Evolutionary conservation across 768 basidiomycete genomes (phyloP), one percentile per base, ranked within the genome.

Genomic region (Scleroderma bovista): DNA sequence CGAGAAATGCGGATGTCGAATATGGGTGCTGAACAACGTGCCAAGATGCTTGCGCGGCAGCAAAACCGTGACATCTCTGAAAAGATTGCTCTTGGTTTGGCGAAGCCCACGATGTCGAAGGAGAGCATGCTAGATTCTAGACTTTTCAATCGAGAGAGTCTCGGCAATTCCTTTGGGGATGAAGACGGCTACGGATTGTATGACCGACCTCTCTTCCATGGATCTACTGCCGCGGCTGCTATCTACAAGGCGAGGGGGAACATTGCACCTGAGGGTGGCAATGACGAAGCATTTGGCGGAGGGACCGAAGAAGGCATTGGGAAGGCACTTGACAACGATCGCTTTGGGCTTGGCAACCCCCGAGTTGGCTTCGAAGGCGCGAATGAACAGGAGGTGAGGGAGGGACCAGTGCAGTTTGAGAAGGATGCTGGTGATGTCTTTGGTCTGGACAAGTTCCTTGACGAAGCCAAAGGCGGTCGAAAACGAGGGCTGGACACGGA

Each of bases 11-110:
- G 96, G 52, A 95, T 98, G 93, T 93, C 79, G 69, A 96, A 98
- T 63, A 99, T 99, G 96, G 96, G 96, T 22, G 80, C 86, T 24
- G 96, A 98, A 69, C 91, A 93, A 63, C 79, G 96, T 15, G 93
- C 96, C 34, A 97, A 96, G 74, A 84, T 90, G 79, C 75, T 98
- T 52, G 93, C 95, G 19, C 83, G 89, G 48, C 92, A 97, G 58
- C 93, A 96, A 71, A 95, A 98, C 66, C 91, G 96, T 61, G 96
- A 98, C 68, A 98, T 99, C 42, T 99, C 96, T 2, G 96, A 99
- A 72, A 98, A 99, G 76, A 85, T 99, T 46, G 96, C 96, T 4
- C 82, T 99, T 29, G 96, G 96, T 34, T 81, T 99, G 43, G 96
- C 96, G 29, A 99, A 98, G 68, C 96, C 96, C 6, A 93, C 94